Percentiles rank a stretch among this genome's conserved stretches.
Conservation (phyloP, 805 yeast species). For the Danielia reshetovae region DNA sequence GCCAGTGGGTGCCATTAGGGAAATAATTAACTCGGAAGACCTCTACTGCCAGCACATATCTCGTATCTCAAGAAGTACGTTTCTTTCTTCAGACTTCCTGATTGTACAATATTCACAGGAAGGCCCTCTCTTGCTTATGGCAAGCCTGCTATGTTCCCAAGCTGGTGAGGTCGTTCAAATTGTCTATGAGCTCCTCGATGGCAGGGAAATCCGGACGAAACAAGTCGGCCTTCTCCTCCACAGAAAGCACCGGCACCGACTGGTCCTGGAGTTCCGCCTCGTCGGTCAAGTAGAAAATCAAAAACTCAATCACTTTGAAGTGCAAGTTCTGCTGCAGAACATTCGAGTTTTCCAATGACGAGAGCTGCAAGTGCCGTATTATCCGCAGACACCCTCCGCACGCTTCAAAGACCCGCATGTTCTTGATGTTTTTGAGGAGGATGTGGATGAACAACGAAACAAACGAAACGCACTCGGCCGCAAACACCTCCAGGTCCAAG, state of each 20-base stretch:
- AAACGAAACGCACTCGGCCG: constrained; percentile 25
- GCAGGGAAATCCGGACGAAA: constrained; percentile 38
- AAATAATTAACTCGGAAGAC: too few relatives aligned
- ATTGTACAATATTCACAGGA: background rate
- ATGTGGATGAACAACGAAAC: constrained; percentile 57
- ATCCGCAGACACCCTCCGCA: constrained; percentile 52
- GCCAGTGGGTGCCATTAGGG: too few relatives aligned
- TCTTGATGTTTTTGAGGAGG: constrained; percentile 52
- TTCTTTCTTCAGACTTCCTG: background rate
- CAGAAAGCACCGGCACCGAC: constrained; percentile 3
- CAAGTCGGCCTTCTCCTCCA: constrained; percentile 30
- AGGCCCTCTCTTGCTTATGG: too few relatives aligned
- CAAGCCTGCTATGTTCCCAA: too few relatives aligned
- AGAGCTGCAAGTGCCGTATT: constrained; percentile 34
- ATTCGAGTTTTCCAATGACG: constrained; percentile 1
- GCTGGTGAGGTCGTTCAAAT: constrained; percentile 31
- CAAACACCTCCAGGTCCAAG: constrained; percentile 13
- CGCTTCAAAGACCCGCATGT: constrained; percentile 55
- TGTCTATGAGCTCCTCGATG: constrained; percentile 35
- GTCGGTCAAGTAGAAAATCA: constrained; percentile 65
- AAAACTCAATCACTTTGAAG: constrained; percentile 62
- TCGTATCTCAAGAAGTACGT: too few relatives aligned
- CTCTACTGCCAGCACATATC: too few relatives aligned
- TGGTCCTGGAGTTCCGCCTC: constrained; percentile 36
- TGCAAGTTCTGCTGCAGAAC: constrained; percentile 47